Conservation (phyloP, 2,329 filamentous ascomycete genomes). For the Aureobasidium namibiae region DNA sequence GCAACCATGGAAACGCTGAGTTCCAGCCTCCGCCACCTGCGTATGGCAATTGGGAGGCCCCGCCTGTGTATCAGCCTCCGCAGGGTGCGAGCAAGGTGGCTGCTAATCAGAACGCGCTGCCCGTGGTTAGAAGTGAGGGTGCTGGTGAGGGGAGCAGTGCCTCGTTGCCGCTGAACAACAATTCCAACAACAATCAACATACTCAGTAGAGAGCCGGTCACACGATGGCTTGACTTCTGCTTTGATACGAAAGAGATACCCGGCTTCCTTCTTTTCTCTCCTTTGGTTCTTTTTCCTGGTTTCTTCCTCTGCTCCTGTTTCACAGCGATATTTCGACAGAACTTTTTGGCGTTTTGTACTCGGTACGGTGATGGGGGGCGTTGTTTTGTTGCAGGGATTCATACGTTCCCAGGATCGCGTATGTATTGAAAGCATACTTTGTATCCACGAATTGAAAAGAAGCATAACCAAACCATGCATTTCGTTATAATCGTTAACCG, state of each 20-base stretch:
- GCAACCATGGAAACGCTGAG: conserved; percentile 4
- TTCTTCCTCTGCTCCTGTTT: not conserved
- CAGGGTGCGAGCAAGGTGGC: conserved; percentile 26
- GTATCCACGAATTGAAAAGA: not conserved
- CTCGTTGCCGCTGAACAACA: not conserved
- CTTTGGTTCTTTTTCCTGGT: not conserved
- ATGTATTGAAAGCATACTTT: conserved; percentile 6
- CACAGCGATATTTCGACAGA: not conserved
- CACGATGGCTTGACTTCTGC: not conserved
- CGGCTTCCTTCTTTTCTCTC: not conserved
- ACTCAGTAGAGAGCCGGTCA: not conserved
- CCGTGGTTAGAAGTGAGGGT: not conserved
- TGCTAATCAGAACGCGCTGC: conserved; percentile 24
- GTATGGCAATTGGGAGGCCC: conserved; percentile 24
- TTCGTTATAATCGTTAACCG: conserved; percentile 1
- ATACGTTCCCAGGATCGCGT: not conserved
- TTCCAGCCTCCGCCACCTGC: conserved; percentile 26
- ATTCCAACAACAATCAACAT: not conserved
- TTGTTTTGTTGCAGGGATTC: not conserved
- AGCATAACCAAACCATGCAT: not conserved
- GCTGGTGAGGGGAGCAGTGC: conserved; percentile 8
- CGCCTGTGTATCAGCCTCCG: conserved; percentile 29
- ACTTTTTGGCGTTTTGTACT: not conserved
- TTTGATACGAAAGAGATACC: conserved; percentile 7
- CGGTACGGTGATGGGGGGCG: not conserved